Percentiles rank a stretch among this genome's conserved stretches.
phyloP scores from a whole-genome alignment of 257 asterid genomes.

The Nicotiana paniculata region DNA sequence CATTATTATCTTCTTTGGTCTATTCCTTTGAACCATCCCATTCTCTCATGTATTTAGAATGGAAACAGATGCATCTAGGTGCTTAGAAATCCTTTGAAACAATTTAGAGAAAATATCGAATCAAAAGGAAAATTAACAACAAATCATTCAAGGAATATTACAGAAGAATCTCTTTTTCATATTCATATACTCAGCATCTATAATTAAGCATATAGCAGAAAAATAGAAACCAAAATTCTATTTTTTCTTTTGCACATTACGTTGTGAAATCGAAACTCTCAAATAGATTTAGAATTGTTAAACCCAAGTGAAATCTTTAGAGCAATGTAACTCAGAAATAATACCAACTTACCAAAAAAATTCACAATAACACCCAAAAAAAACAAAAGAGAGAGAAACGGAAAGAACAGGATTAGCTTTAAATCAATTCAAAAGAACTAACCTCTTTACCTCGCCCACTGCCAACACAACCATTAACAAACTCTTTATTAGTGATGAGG shows the following conservation, averaged over 20 bases:
- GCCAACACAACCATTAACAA: slow-evolving; percentile 43
- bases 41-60: no score
- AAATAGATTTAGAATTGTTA: not conserved
- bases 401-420: no score
- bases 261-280: not conserved
- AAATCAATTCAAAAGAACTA: slow-evolving; percentile 14
- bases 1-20: no score
- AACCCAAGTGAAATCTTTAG: not conserved
- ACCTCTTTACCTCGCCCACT: slow-evolving; percentile 69
- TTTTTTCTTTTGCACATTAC: not conserved
- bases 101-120: no score
- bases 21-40: no score
- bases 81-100: no score
- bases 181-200: not conserved
- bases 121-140: no score
- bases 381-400: no score
- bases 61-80: no score
- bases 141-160: no score
- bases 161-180: not conserved
- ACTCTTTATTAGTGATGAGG: no score
- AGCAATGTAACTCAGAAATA: not conserved
- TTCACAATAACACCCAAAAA: not conserved
- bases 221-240: not conserved
- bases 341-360: not conserved
- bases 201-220: not conserved